Base-by-base conservation (phyloP, 2,329 filamentous ascomycete species). In the Penicillium digitatum region DNA sequence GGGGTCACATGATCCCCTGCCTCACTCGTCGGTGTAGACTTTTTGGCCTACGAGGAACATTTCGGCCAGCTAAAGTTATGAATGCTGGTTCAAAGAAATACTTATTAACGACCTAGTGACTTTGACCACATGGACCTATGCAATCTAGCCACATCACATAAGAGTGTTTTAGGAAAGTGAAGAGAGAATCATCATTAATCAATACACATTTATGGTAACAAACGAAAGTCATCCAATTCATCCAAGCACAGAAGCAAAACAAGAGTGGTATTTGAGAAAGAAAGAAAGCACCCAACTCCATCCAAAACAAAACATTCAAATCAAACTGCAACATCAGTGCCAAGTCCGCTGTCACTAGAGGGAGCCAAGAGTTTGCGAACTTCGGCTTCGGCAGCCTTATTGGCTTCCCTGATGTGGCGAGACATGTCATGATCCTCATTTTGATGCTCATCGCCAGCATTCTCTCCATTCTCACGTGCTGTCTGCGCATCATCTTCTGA, bases 271-370 rank as follows among this genome's bases (percentile, higher is more conserved):
- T 62, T 65, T 66, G 58, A 62, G 52, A 66, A 55, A 42, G 54
- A 54, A 52, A 48, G 43, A 47, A 62, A 34, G 47, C 22, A 34
- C 47, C 48, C 34, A 55, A 48, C 38, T 40, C 44, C 51, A 39
- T 46, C 39, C 27, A 16, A 52, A 40, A 42, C 46, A 47, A 53
- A 54, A 52, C 39, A 43, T 14, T 40, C 51, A 35, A 27, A 43
- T 45, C 40, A 56, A 40, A 37, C 50, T 11, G 54, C 48, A 29
- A 65, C 50, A 52, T 67, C 69, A 11, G 66, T 62, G 10, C 66
- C 69, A 16, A 70, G 52, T 37, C 64, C 68, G 47, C 66, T 71
- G 51, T 71, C 68, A 54, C 56, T 62, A 34, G 68, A 62, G 7
- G 64, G 64, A 16, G 62, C 65, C 43, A 71, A 63, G 52, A 71